phyloP scores from a whole-genome alignment of 108 stramenopile genomes.

The Epithemia pelagica region DNA sequence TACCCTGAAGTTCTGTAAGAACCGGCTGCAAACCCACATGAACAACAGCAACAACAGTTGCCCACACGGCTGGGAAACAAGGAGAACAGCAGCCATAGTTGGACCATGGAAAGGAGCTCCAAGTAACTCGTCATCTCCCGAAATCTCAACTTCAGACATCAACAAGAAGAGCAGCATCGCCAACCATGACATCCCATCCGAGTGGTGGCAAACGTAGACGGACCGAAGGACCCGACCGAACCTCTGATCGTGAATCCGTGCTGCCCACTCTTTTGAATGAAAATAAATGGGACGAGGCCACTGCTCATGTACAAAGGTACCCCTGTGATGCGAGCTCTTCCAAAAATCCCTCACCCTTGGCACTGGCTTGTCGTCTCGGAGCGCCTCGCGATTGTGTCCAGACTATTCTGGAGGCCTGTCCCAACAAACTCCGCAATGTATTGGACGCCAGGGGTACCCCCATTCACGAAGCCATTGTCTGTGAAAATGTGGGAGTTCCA shows the following conservation, averaged over 20 bases:
- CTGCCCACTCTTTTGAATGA: not conserved
- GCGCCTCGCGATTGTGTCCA: constrained; percentile 50
- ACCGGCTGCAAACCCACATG: no score
- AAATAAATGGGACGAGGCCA: constrained; percentile 14
- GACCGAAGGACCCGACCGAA: not conserved
- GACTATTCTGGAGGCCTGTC: constrained; percentile 40
- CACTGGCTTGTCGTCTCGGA: constrained; percentile 56
- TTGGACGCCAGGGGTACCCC: constrained; percentile 65
- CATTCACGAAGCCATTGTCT: constrained; percentile 60
- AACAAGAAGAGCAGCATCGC: no score
- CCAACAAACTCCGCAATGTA: constrained; percentile 33
- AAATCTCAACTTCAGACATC: no score
- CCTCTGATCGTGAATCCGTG: not conserved
- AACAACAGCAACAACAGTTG: no score
- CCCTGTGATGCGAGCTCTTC: constrained; percentile 12
- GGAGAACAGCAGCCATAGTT: no score
- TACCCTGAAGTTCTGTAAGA: no score
- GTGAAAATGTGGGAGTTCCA: constrained; percentile 35
- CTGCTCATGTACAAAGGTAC: constrained; percentile 2
- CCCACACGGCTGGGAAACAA: no score
- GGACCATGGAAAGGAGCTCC: no score
- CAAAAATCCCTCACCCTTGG: constrained; percentile 43
- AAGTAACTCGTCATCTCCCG: no score
- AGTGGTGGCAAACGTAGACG: not conserved
- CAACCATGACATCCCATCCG: no score